These are phyloP conservation scores for Suillus placidus DNA, from an alignment of 768 basidiomycete species.

Conservation along the genomic window DNA sequence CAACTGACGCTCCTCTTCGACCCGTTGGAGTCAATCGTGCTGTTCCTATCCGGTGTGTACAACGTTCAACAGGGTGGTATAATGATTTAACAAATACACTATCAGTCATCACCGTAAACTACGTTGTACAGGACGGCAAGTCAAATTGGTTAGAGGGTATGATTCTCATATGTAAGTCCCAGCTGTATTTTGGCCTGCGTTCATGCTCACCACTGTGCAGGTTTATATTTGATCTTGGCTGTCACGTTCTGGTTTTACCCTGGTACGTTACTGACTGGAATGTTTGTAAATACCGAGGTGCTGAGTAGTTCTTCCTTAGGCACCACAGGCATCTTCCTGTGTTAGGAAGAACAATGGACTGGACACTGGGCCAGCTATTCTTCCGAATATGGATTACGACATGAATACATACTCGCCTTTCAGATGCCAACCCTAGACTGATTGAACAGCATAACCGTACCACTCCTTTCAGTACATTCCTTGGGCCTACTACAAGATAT, in stretches of 20 bases:
- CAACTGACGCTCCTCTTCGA: slow-evolving; percentile 84
- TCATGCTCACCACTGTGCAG: slow-evolving; percentile 25
- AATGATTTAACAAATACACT: neutral
- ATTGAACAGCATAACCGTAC: neutral
- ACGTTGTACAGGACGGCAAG: slow-evolving; percentile 82
- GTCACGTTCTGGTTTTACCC: slow-evolving; percentile 59
- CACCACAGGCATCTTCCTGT: neutral
- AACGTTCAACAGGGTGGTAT: slow-evolving; percentile 38
- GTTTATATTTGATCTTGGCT: slow-evolving; percentile 58
- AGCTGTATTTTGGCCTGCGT: neutral
- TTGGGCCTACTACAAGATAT: neutral
- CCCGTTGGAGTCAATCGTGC: slow-evolving; percentile 67
- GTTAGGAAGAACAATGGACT: neutral
- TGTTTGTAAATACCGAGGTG: neutral
- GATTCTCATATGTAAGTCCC: slow-evolving; percentile 64
- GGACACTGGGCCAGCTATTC: neutral
- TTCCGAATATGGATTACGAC: neutral
- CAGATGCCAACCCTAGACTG: neutral
- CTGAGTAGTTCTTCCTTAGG: slow-evolving; percentile 10
- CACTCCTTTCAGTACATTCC: neutral
- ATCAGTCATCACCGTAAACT: slow-evolving; percentile 80
- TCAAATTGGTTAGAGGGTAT: slow-evolving; percentile 93
- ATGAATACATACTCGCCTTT: neutral
- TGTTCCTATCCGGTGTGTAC: slow-evolving; percentile 24
- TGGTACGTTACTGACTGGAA: slow-evolving; percentile 29